Evolutionary conservation across 1,284 basidiomycete genomes (phyloP).

Genomic region (Kalmanozyma brasiliensis): DNA sequence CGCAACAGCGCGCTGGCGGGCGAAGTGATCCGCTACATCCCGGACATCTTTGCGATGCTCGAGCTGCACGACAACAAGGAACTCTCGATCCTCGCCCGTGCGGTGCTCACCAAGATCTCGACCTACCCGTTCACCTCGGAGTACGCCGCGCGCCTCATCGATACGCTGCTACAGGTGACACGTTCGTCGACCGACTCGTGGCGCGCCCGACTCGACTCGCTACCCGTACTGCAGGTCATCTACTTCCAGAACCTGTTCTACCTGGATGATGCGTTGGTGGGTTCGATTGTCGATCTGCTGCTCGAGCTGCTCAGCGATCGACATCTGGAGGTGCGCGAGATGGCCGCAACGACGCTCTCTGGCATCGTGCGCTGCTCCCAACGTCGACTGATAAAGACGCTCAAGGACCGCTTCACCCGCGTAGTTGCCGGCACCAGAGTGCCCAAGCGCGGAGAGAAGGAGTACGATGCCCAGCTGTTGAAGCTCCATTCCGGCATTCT

Average conservation of each 20-base stretch:
- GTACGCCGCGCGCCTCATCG: slow-evolving; percentile 49
- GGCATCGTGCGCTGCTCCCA: slow-evolving; percentile 93
- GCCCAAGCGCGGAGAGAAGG: slow-evolving; percentile 71
- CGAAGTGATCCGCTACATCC: slow-evolving; percentile 61
- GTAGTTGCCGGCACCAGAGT: slow-evolving; percentile 70
- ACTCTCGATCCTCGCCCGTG: slow-evolving; percentile 52
- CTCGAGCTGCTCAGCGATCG: slow-evolving; percentile 57
- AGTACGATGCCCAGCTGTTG: slow-evolving; percentile 79
- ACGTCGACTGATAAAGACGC: slow-evolving; percentile 82
- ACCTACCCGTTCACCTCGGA: slow-evolving; percentile 55
- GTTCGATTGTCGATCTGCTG: slow-evolving; percentile 56
- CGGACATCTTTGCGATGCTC: slow-evolving; percentile 64
- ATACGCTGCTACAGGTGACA: slow-evolving; percentile 53
- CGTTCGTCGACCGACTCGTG: slow-evolving; percentile 58
- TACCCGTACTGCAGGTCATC: slow-evolving; percentile 65
- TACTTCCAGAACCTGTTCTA: slow-evolving; percentile 67
- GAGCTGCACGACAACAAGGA: slow-evolving; percentile 66
- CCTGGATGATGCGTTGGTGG: slow-evolving; percentile 38
- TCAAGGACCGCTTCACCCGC: slow-evolving; percentile 69
- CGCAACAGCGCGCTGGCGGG: slow-evolving; percentile 56
- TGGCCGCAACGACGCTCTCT: slow-evolving; percentile 74
- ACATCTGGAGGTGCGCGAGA: slow-evolving; percentile 66
- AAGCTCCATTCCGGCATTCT: slow-evolving; percentile 88
- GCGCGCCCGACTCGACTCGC: slow-evolving; percentile 60
- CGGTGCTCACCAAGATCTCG: slow-evolving; percentile 59